Percentiles rank a stretch among this genome's conserved stretches.
These are phyloP conservation scores for Fraxinus floribunda DNA, from an alignment of 305 asterid genomes.

Conservation along the genomic window DNA sequence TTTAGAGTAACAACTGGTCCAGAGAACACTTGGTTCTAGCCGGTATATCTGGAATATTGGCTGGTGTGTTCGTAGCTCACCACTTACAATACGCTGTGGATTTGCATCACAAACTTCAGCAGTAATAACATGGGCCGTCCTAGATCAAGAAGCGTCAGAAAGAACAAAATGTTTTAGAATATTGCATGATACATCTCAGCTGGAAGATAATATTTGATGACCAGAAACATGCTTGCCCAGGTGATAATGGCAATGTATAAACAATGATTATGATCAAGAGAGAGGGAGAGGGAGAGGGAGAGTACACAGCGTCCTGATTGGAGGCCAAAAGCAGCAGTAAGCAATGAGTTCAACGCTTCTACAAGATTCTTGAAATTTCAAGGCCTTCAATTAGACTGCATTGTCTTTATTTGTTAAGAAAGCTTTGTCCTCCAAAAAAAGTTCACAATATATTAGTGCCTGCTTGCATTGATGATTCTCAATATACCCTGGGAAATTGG, in stretches of 20 bases:
- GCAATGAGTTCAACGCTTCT: neutral
- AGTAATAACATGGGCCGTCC: conserved; percentile 44
- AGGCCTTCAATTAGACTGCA: neutral
- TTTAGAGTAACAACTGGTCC: conserved; percentile 39
- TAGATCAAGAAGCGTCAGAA: conserved; percentile 18
- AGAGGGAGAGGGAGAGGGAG: neutral
- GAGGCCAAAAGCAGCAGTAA: neutral
- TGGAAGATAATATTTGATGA: neutral
- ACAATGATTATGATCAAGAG: neutral
- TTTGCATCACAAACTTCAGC: conserved; percentile 49
- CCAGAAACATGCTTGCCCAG: neutral
- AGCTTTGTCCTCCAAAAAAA: neutral
- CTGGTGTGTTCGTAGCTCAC: neutral
- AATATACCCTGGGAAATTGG: conserved; percentile 11
- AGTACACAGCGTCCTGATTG: neutral
- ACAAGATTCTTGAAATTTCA: neutral
- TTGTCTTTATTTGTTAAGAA: neutral
- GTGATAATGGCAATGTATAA: neutral
- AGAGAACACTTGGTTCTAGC: conserved; percentile 28
- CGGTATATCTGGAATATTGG: neutral
- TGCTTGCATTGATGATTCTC: conserved; percentile 10
- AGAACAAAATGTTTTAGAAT: neutral
- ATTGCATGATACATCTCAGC: neutral
- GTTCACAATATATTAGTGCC: conserved; percentile 9
- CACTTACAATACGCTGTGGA: conserved; percentile 15